Conservation (phyloP, 805 yeast species). For the Starmera pachycereana region DNA sequence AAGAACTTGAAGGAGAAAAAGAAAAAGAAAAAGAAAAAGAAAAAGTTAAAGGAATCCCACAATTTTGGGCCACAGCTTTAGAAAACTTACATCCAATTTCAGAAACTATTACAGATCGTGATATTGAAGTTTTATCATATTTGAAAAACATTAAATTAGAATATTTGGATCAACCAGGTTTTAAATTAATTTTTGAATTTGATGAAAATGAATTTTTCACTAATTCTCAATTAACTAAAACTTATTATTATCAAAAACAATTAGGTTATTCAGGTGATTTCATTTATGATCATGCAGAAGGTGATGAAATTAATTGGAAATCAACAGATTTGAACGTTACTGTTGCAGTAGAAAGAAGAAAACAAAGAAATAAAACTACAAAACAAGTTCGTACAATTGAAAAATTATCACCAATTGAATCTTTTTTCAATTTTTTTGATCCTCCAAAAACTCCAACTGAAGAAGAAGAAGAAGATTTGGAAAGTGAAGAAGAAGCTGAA, state of each 20-base stretch:
- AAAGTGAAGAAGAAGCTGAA: conserved; percentile 57
- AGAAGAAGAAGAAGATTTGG: conserved; percentile 43
- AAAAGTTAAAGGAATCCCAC: conserved; percentile 68
- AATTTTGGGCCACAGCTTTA: conserved; percentile 94
- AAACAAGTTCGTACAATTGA: conserved; percentile 95
- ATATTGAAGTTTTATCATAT: conserved; percentile 66
- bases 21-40: conserved; percentile 34
- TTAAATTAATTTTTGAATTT: conserved; percentile 77
- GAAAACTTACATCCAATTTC: conserved; percentile 75
- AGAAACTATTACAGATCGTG: conserved; percentile 83
- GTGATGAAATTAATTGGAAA: conserved; percentile 76
- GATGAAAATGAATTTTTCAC: conserved; percentile 65
- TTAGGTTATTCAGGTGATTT: conserved; percentile 93
- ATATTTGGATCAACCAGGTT: conserved; percentile 80
- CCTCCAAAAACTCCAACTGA: conserved; percentile 71
- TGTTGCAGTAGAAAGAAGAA: conserved; percentile 80
- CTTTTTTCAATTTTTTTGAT: conserved; percentile 91
- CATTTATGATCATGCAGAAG: conserved; percentile 95
- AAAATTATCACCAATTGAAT: conserved; percentile 86
- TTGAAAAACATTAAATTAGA: conserved; percentile 66
- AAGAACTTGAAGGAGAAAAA: no score
- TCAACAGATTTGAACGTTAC: conserved; percentile 77
- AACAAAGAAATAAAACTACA: conserved; percentile 94
- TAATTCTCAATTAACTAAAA: conserved; percentile 64
- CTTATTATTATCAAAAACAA: conserved; percentile 90